These are phyloP conservation scores for Candida suzukii DNA, from an alignment of 805 yeast species.

Conservation along the genomic window DNA sequence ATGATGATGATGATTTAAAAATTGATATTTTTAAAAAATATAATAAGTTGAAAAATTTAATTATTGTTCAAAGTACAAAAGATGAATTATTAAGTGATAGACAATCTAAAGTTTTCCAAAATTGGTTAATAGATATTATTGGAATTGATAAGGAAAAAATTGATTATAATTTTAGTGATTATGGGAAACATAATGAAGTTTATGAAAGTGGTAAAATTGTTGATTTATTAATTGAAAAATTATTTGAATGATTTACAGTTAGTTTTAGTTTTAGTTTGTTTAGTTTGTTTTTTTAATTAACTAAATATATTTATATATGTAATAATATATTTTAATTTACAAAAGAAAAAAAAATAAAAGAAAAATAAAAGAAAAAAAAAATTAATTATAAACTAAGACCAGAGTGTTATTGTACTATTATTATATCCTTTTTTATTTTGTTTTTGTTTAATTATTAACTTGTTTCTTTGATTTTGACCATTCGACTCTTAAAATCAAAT, in stretches of 20 bases:
- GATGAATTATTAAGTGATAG: slow-evolving; percentile 58
- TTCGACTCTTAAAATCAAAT: slow-evolving; percentile 66
- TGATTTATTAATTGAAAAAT: slow-evolving; percentile 1
- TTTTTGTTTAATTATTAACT: slow-evolving; percentile 1
- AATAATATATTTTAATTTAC: too few species aligned
- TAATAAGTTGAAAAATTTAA: slow-evolving; percentile 13
- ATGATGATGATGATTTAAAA: slow-evolving; percentile 8
- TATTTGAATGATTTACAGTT: too few species aligned
- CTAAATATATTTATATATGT: too few species aligned
- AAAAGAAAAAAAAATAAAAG: too few species aligned
- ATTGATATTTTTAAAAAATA: slow-evolving; percentile 17
- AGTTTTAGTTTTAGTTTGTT: too few species aligned
- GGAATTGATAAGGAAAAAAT: slow-evolving; percentile 8
- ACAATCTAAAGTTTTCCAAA: slow-evolving; percentile 39
- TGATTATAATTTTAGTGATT: slow-evolving; percentile 25
- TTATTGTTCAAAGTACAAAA: slow-evolving; percentile 50
- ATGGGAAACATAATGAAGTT: slow-evolving; percentile 65
- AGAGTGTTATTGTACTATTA: too few species aligned
- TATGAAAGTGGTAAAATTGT: slow-evolving; percentile 34
- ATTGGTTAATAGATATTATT: slow-evolving; percentile 21
- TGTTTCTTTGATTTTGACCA: slow-evolving; percentile 43
- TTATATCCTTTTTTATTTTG: slow-evolving; percentile 1
- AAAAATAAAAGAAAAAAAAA: too few species aligned
- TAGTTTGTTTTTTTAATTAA: too few species aligned
- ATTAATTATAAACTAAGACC: too few species aligned